Percentiles rank a stretch among this genome's conserved stretches.
These are phyloP conservation scores for Colletotrichum costaricense DNA, from an alignment of 2,329 filamentous ascomycete genomes.

Conservation along the genomic window DNA sequence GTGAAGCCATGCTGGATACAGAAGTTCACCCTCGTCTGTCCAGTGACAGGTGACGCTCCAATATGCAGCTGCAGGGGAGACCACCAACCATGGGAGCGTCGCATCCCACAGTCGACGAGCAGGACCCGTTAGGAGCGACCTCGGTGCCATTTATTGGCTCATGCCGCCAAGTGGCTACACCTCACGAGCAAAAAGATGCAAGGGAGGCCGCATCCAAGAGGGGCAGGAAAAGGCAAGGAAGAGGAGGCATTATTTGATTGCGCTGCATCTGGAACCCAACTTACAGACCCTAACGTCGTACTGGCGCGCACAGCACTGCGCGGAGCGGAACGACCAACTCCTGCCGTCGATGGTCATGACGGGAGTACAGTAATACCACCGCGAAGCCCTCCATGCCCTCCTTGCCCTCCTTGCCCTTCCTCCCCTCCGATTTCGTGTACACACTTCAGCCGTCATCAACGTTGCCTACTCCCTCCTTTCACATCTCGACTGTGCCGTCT, in stretches of 20 bases:
- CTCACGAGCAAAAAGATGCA: slow-evolving; percentile 23
- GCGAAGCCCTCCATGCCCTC: slow-evolving; percentile 11
- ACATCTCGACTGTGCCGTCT: background rate
- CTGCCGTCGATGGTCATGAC: background rate
- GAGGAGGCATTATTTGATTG: slow-evolving; percentile 26
- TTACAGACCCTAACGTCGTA: slow-evolving; percentile 15
- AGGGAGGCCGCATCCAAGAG: slow-evolving; percentile 27
- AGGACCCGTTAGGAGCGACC: slow-evolving; percentile 16
- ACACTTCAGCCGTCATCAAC: slow-evolving; percentile 31
- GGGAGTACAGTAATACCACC: background rate
- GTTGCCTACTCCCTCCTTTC: slow-evolving; percentile 14
- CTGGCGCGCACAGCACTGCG: background rate
- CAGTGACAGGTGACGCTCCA: slow-evolving; percentile 30
- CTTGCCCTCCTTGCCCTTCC: slow-evolving; percentile 16
- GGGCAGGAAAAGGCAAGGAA: slow-evolving; percentile 28
- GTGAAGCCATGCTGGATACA: slow-evolving; percentile 31
- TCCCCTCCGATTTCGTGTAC: slow-evolving; percentile 20
- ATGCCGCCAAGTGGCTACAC: slow-evolving; percentile 29
- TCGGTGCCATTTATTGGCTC: slow-evolving; percentile 30
- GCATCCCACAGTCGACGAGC: slow-evolving; percentile 18
- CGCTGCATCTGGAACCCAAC: slow-evolving; percentile 4
- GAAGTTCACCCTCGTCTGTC: slow-evolving; percentile 15
- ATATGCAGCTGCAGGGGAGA: slow-evolving; percentile 32
- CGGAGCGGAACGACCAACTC: background rate
- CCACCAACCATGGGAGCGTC: slow-evolving; percentile 20